Percentiles rank a stretch among this genome's conserved stretches.
These are phyloP conservation scores for Basipetospora sp. DNA, from an alignment of 2,329 filamentous ascomycete species.

Conservation along the genomic window DNA sequence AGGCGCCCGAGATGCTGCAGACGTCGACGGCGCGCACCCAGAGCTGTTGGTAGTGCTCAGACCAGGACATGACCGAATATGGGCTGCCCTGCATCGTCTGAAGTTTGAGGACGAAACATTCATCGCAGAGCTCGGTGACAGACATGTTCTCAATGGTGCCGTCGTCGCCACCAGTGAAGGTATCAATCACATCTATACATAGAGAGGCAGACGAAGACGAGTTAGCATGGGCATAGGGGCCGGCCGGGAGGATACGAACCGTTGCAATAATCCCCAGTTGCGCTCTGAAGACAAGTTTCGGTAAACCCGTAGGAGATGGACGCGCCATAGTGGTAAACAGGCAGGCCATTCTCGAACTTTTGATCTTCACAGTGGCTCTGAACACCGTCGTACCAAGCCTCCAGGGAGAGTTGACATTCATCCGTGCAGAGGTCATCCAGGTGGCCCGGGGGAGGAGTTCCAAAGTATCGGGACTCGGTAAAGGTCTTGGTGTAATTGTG, in stretches of 20 bases:
- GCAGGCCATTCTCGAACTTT: not conserved
- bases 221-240: not conserved
- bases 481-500: not conserved
- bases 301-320: not conserved
- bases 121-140: not conserved
- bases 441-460: not conserved
- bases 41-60: not conserved
- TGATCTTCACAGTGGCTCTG: not conserved
- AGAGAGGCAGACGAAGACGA: not conserved
- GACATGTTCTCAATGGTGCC: not conserved
- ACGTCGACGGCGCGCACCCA: not conserved
- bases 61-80: not conserved
- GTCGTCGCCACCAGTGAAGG: not conserved
- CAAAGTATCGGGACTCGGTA: not conserved
- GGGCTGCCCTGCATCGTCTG: not conserved
- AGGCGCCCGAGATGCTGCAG: not conserved
- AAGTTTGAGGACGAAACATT: constrained; percentile 1
- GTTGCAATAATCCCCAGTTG: not conserved
- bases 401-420: not conserved
- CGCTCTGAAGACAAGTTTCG: not conserved
- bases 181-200: not conserved
- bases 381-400: not conserved
- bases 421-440: not conserved
- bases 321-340: not conserved
- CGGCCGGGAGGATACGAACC: not conserved